A percentile compares a stretch with the other conserved stretches of the same genome.
Evolutionary conservation across 805 yeast species (phyloP).

Genomic region (Myxozyma melibiosi): DNA sequence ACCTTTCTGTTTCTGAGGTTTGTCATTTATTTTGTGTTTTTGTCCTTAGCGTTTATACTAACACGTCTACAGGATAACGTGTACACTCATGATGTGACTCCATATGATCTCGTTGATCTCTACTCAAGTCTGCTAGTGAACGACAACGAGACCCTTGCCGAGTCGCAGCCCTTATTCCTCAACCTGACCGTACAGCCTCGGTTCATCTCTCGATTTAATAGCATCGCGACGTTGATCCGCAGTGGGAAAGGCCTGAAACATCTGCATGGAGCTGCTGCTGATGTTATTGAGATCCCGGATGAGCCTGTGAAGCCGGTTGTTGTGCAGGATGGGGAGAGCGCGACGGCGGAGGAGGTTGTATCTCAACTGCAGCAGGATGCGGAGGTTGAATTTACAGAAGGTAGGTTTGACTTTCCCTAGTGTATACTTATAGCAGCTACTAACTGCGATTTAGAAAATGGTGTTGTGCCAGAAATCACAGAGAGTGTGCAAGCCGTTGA

Average conservation of each 20-base stretch:
- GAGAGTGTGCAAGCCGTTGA: neutral
- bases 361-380: neutral
- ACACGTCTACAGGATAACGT: slow-evolving; percentile 20
- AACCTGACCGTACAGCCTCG: slow-evolving; percentile 15
- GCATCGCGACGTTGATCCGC: slow-evolving; percentile 24
- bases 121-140: slow-evolving; percentile 18
- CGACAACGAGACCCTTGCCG: slow-evolving; percentile 8
- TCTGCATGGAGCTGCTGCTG: slow-evolving; percentile 3
- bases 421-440: neutral
- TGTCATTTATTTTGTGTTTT: neutral
- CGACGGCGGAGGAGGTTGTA: neutral
- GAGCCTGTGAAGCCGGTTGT: neutral
- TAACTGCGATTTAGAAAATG: neutral
- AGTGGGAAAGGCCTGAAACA: slow-evolving; percentile 22
- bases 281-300: slow-evolving; percentile 3
- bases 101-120: slow-evolving; percentile 29
- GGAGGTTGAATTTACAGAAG: neutral
- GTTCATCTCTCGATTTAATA: slow-evolving; percentile 25
- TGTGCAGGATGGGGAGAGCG: neutral
- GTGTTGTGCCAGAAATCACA: neutral
- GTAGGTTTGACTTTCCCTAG: neutral
- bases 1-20: slow-evolving; percentile 21
- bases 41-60: neutral
- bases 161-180: slow-evolving; percentile 7
- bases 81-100: slow-evolving; percentile 23